Evolutionary conservation across 1,284 basidiomycete species (phyloP).

Genomic region (Puccinia novopanici): DNA sequence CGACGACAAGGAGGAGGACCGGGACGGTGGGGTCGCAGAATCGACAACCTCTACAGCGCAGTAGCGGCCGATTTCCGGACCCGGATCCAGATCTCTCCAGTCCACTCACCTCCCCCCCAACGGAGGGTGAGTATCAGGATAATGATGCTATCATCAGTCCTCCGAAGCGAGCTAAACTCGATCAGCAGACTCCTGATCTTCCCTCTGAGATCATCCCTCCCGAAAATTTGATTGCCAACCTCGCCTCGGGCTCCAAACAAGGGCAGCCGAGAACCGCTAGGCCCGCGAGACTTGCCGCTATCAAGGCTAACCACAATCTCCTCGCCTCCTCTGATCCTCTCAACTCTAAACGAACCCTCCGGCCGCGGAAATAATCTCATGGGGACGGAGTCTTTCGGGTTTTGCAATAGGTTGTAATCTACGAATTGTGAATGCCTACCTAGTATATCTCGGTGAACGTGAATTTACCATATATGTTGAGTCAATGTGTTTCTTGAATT

Average conservation of each 20-base stretch:
- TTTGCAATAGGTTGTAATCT: not conserved
- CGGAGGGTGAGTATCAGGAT: not conserved
- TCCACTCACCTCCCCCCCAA: slow-evolving; percentile 4
- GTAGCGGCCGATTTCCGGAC: not conserved
- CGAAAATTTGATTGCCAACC: not conserved
- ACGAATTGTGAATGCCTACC: too few species aligned
- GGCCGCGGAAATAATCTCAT: slow-evolving; percentile 14
- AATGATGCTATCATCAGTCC: not conserved
- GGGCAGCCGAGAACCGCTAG: not conserved
- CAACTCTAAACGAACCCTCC: not conserved
- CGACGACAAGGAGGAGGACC: not conserved
- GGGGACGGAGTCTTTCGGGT: not conserved
- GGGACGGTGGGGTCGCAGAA: not conserved
- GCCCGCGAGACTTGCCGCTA: not conserved
- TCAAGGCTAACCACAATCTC: slow-evolving; percentile 13
- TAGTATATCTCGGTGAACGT: too few species aligned
- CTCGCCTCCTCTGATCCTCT: not conserved
- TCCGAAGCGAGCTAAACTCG: not conserved
- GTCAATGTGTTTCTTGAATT: too few species aligned
- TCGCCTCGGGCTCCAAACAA: not conserved
- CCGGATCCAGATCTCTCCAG: not conserved
- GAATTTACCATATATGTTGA: too few species aligned
- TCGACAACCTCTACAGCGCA: not conserved
- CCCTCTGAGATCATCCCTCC: not conserved
- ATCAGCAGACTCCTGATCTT: not conserved